Conservation (phyloP, 2,329 filamentous ascomycete genomes). For the Dactylellina haptotyla region DNA sequence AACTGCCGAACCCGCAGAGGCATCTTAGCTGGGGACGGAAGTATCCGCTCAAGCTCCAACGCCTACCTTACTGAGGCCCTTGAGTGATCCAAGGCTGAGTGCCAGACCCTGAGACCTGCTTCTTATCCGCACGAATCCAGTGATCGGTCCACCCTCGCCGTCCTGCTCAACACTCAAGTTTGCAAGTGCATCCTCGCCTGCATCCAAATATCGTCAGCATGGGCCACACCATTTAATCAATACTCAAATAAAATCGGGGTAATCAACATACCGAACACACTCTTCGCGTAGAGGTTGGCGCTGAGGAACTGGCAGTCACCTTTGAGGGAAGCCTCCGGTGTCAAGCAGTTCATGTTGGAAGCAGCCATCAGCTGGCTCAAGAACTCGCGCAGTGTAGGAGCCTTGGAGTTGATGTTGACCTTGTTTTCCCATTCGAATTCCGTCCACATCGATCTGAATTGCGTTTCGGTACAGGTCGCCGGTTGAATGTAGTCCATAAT, state of each 20-base stretch:
- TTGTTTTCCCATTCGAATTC: conserved; percentile 99
- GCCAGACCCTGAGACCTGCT: conserved; percentile 96
- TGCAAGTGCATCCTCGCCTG: conserved; percentile 96
- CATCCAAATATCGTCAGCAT: conserved; percentile 55
- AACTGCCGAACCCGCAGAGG: neutral
- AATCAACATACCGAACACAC: conserved; percentile 89
- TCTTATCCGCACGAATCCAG: conserved; percentile 96
- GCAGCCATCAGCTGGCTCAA: conserved; percentile 93
- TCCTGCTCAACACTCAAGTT: conserved; percentile 99
- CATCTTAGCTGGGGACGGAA: neutral
- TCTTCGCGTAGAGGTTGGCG: conserved; percentile 94
- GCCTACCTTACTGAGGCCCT: conserved; percentile 84
- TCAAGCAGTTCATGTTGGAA: conserved; percentile 98
- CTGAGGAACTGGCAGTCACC: conserved; percentile 98
- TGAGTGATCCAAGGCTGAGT: conserved; percentile 90
- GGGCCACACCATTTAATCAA: neutral
- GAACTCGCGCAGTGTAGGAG: conserved; percentile 89
- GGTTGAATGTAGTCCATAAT: conserved; percentile 99
- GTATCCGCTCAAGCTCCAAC: conserved; percentile 35
- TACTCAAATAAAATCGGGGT: neutral
- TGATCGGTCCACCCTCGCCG: conserved; percentile 92
- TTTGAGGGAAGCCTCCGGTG: conserved; percentile 93
- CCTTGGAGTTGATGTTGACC: conserved; percentile 99
- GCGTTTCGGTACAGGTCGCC: conserved; percentile 88
- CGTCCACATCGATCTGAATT: conserved; percentile 99